Conservation (phyloP, 805 yeast species). For the Metschnikowia corniflorae region DNA sequence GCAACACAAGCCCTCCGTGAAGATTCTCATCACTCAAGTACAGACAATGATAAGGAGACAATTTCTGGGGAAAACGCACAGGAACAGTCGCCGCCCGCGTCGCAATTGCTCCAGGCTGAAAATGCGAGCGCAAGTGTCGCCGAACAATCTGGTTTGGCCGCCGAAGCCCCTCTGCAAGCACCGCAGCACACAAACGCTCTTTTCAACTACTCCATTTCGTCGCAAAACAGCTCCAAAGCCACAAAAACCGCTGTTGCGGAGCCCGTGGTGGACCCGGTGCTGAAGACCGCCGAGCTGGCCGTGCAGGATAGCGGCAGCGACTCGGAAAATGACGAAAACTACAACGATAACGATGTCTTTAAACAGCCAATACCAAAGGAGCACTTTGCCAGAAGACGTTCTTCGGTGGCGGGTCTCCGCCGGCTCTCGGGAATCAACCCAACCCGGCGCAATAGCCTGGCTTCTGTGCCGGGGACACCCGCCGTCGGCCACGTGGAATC, state of each 20-base stretch:
- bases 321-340: slow-evolving; percentile 19
- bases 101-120: not conserved
- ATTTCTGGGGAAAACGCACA: not conserved
- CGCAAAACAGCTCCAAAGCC: not conserved
- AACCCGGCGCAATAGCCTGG: slow-evolving; percentile 20
- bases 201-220: slow-evolving; percentile 1
- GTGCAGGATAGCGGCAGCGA: slow-evolving; percentile 13
- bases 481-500: slow-evolving; percentile 14
- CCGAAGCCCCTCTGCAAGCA: too few relatives aligned
- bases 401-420: slow-evolving; percentile 30
- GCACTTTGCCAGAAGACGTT: slow-evolving; percentile 21
- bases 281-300: slow-evolving; percentile 12
- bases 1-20: slow-evolving; percentile 11
- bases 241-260: slow-evolving; percentile 6
- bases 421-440: slow-evolving; percentile 35
- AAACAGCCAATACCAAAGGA: slow-evolving; percentile 22
- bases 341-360: slow-evolving; percentile 31
- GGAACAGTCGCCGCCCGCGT: slow-evolving; percentile 5
- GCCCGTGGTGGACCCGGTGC: slow-evolving; percentile 29
- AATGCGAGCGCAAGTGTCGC: too few relatives aligned
- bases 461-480: slow-evolving; percentile 26
- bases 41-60: not conserved
- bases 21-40: not conserved
- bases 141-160: too few relatives aligned
- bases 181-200: not conserved